Evolutionary conservation across 495 filamentous ascomycete species (phyloP), one percentile per base, ranked within the genome.

Genomic region (Tuber brumale): DNA sequence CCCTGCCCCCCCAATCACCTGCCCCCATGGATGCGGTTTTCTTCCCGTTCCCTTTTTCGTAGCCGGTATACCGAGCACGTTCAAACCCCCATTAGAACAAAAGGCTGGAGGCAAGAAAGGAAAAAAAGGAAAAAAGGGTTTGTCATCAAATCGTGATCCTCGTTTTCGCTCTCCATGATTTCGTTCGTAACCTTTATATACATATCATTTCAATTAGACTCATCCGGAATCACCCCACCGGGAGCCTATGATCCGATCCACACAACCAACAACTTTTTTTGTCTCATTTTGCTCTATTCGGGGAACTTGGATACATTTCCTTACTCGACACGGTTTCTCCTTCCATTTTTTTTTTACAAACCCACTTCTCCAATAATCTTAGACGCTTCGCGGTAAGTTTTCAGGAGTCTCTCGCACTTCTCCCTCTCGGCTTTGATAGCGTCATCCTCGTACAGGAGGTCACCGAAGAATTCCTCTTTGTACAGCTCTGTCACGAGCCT

Each of bases 391-490:
- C 93, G 92, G 86, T 99, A 99, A 45, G 96, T 99, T 80, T 91
- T 89, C 74, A 99, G 86, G 79, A 98, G 86, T 84, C 92, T 94
- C 87, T 98, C 96, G 84, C 95, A 99, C 87, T 99, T 99, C 86
- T 97, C 94, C 74, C 95, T 89, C 85, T 99, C 95, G 76, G 93
- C 92, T 88, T 97, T 97, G 83, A 99, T 95, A 23, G 88, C 93
- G 83, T 98, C 95, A 81, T 99, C 95, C 85, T 99, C 95, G 84
- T 99, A 98, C 35, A 99, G 87, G 75, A 99, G 86, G 81, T 99
- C 95, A 73, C 93, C 88, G 81, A 99, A 99, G 42, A 96, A 86
- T n/a, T 90, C 88, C 83, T 99, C 95, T 84, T 92, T 94, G 86
- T 99, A 99, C 42, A 99, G 88, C 82, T 97, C 93, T 81, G 92